Base-by-base conservation (phyloP, 352 stramenopile species). In the Aphanomyces invadans region DNA sequence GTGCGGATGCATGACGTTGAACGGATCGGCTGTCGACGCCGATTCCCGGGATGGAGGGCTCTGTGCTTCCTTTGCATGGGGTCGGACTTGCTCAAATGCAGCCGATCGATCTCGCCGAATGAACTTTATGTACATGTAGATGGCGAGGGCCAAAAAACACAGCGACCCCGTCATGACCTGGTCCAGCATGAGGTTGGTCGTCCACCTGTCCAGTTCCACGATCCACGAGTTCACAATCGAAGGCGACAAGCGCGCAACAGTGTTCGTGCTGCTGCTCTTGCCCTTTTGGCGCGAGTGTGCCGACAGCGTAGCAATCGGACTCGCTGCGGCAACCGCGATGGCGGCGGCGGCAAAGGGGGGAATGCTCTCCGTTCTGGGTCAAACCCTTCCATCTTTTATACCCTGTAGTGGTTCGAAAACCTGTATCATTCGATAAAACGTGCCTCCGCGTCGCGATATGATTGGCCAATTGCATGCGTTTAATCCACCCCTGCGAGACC, bases 81-180 rank as follows among this genome's bases (percentile, higher is more conserved):
- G 60, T 3, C 46, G 42, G 4, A 67, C 60, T 36, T 59, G 60
- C 87, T 83, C 51, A 87, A 81, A 48, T 74, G 52, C 74, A 76
- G 77, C 59, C 76, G 80, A 64, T n/a, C 31, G 28, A n/a, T 88
- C 78, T 69, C 89, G 80, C 54, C 83, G 79, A 63, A 94, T 89
- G 61, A 94, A 94, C 63, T 89, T 89, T 65, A 94, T 79, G 73
- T 94, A 94, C 85, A 94, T 90, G 65, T 87, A 78, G 62, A 94
- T 86, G 59, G 85, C 83, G 51, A 94, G 73, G 71, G 89, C 82
- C 52, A 94, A 71, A 69, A 94, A 94, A 68, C 85, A 94, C 28
- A 94, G 75, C 71, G 85, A 94, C n/a, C 85, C 85, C 29, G 85
- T 88, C 36, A 94, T 74, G 68, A 94, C 85, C 10, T 84, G 85